Evolutionary conservation across 768 basidiomycete genomes (phyloP), one percentile per base, ranked within the genome.

Genomic region (Hypholoma fasciculare): DNA sequence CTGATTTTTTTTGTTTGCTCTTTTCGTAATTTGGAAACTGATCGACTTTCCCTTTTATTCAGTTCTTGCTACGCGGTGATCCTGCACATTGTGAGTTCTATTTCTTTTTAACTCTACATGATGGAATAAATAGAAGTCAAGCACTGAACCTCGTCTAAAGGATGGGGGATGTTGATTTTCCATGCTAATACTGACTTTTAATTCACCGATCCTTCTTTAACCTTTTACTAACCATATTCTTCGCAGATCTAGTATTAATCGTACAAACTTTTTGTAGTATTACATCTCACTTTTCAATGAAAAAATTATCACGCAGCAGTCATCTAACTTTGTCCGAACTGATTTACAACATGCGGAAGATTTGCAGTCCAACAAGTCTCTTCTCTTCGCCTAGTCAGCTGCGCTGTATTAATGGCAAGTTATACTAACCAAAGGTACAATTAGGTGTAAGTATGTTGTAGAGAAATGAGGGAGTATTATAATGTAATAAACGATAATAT

Each of bases 101-200:
- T 60, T 60, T 59, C 58, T 42, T 52, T 56, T 12, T 42, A 34
- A 7, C 23, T 57, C 56, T 56, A 64, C 59, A 74, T 84, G 90
- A 88, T 90, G 61, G 79, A 85, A 80, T 69, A 84, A 78, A 85
- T 83, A 92, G 90, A 89, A 91, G 90, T 92, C 90, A 92, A 93
- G 90, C 90, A 77, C 90, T 87, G 85, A 92, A 54, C 72, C 78
- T 76, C 73, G 82, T 90, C 87, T 84, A 57, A 83, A 80, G 87
- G 87, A 88, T 79, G 71, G 75, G 78, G 67, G 72, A 78, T 89
- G 88, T 89, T 79, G 89, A 90, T 76, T 71, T 74, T 80, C 89
- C 90, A 92, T 93, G 90, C 90, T 93, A 92, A 93, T 92, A 81
- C 89, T 93, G 91, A 84, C 70, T 61, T 59, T 53, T 49, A 51